A percentile compares a stretch with the other conserved stretches of the same genome.
Evolutionary conservation across 192 early-diverging fungal genomes (phyloP).

Genomic region (Entomortierella chlamydospora): DNA sequence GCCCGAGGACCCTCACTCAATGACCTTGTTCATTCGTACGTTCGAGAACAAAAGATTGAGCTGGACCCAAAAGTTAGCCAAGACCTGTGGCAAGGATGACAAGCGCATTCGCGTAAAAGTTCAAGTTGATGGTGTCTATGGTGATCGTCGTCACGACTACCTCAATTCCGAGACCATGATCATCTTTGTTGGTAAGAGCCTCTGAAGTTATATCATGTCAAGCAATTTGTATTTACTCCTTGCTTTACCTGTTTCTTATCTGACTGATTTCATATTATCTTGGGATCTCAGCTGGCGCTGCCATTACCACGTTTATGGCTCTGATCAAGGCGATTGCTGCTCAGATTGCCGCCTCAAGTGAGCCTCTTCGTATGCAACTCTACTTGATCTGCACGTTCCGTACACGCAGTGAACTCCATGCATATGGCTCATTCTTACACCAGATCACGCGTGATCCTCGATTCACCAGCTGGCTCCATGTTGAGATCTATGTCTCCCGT

Average conservation of each 20-base stretch:
- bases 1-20: conserved; percentile 52
- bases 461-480: conserved; percentile 44
- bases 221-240: background rate
- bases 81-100: conserved; percentile 41
- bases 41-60: conserved; percentile 37
- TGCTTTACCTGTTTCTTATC: background rate
- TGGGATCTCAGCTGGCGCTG: conserved; percentile 27
- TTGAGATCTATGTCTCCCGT: conserved; percentile 49
- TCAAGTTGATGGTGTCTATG: conserved; percentile 50
- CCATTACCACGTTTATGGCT: conserved; percentile 47
- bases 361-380: conserved; percentile 44
- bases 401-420: conserved; percentile 46
- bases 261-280: background rate
- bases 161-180: conserved; percentile 39
- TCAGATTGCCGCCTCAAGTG: conserved; percentile 34
- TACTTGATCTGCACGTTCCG: conserved; percentile 52
- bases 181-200: conserved; percentile 33
- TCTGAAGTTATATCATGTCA: background rate
- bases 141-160: conserved; percentile 49
- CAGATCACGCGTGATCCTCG: conserved; percentile 47
- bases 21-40: conserved; percentile 44
- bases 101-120: conserved; percentile 46
- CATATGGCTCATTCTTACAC: conserved; percentile 51
- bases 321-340: conserved; percentile 52
- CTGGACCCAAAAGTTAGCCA: conserved; percentile 39